Evolutionary conservation across 345 rosid genomes (phyloP), one percentile per base, ranked within the genome.

Genomic region (Eucalyptus dawsonii): DNA sequence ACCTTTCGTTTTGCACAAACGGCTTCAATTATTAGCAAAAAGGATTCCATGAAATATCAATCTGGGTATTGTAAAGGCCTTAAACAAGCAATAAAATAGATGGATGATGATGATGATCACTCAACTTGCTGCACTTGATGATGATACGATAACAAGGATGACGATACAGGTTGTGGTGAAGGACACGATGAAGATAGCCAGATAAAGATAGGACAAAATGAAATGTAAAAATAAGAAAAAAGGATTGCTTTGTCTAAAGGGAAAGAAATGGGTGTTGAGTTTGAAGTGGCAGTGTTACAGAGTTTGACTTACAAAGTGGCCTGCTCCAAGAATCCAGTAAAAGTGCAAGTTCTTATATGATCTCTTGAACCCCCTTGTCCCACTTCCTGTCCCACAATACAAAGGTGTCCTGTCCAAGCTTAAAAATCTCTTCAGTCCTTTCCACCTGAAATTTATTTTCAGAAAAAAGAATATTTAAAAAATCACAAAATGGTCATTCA

Each of bases 301-400:
- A 86, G 42, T 87, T 85, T 86, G 88, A 90, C 98, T 96, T 94
- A 97, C 99, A 92, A 95, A 97, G 91, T 97, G 99, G 86, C 99
- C 99, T n/a, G 99, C 98, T 86, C 95, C 95, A 88, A 97, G 98
- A 92, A 97, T 95, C 99, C 99, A 97, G 89, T 93, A 97, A 24
- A 97, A 97, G 54, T 93, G 96, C 22, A 97, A 91, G 89, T 97
- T 97, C 90, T 95, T 93, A 93, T 93, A 95, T 4, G 98, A 94
- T 90, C 93, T 97, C 87, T 89, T 89, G 93, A 97, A 97, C 44
- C 96, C 99, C 94, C 89, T 95, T 62, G 97, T 96, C n/a, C 50
- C 80, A 10, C 14, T 51, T 13, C 69, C 95, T 6, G 49, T 89
- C 53, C 93, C 96, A 86, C 99, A 97, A 21, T 89, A 93, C 15